Evolutionary conservation across 768 basidiomycete species (phyloP).

Genomic region (Hirschioporus abietinus): DNA sequence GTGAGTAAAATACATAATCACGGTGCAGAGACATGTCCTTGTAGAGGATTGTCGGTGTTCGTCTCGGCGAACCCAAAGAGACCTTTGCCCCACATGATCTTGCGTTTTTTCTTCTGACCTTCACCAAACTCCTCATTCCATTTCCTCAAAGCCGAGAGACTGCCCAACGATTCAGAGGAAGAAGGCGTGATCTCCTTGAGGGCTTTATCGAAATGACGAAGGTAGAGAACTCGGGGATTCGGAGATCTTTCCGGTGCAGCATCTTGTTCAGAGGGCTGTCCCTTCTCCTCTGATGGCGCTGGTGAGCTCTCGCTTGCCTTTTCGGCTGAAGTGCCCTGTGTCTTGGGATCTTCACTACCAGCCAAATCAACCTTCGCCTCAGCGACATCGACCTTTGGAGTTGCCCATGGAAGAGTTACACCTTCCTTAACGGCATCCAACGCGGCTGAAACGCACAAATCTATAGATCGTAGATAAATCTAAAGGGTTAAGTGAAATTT

Average conservation of each 20-base stretch:
- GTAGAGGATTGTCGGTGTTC: background rate
- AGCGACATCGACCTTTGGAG: slow-evolving; percentile 6
- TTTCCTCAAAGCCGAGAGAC: slow-evolving; percentile 67
- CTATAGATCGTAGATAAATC: slow-evolving; percentile 33
- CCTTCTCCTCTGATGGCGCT: slow-evolving; percentile 5
- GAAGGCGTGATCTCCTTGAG: slow-evolving; percentile 88
- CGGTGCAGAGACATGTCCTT: background rate
- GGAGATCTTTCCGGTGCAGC: slow-evolving; percentile 10
- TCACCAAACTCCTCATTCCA: slow-evolving; percentile 97
- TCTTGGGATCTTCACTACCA: background rate
- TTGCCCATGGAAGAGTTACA: slow-evolving; percentile 73
- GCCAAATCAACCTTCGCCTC: slow-evolving; percentile 6
- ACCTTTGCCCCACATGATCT: slow-evolving; percentile 82
- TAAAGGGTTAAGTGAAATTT: background rate
- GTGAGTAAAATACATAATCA: background rate
- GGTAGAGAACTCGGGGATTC: slow-evolving; percentile 37
- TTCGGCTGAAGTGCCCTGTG: slow-evolving; percentile 4
- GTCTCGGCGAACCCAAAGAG: slow-evolving; percentile 75
- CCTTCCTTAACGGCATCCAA: slow-evolving; percentile 87
- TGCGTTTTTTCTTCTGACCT: slow-evolving; percentile 58
- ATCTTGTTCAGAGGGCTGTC: slow-evolving; percentile 6
- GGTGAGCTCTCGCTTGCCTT: background rate
- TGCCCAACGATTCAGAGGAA: slow-evolving; percentile 70
- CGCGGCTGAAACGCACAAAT: slow-evolving; percentile 89
- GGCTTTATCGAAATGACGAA: slow-evolving; percentile 76